These are phyloP conservation scores for Pulveroboletus sp. DNA, from an alignment of 768 basidiomycete genomes.

Conservation along the genomic window DNA sequence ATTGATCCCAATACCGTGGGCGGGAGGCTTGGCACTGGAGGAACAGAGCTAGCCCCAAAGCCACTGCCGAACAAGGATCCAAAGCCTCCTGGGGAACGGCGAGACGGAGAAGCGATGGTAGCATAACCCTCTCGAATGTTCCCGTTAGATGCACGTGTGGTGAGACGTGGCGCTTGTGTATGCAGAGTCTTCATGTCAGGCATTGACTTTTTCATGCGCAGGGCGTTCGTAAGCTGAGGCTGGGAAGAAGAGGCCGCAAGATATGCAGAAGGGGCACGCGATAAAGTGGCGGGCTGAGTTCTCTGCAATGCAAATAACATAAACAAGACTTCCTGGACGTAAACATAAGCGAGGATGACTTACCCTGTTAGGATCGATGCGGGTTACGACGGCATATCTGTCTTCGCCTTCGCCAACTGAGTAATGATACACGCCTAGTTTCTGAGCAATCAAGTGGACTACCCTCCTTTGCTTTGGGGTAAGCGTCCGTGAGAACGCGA, in stretches of 20 bases:
- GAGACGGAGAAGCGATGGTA: conserved; percentile 78
- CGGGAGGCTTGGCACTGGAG: conserved; percentile 78
- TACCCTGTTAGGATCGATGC: conserved; percentile 80
- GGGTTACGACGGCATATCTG: conserved; percentile 89
- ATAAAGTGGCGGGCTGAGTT: conserved; percentile 56
- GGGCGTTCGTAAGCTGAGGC: conserved; percentile 43
- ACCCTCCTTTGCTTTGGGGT: conserved; percentile 82
- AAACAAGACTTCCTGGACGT: conserved; percentile 9
- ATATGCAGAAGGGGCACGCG: conserved; percentile 79
- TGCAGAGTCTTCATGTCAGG: conserved; percentile 92
- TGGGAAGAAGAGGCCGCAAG: conserved; percentile 49
- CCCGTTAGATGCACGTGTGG: conserved; percentile 78
- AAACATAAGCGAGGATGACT: conserved; percentile 29
- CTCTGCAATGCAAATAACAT: conserved; percentile 25
- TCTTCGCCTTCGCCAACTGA: conserved; percentile 92
- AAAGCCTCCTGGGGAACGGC: conserved; percentile 69
- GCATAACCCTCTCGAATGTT: conserved; percentile 85
- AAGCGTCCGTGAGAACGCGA: conserved; percentile 90
- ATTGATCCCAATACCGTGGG: conserved; percentile 43
- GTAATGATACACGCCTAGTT: conserved; percentile 91
- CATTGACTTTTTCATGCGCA: conserved; percentile 97
- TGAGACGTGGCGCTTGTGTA: conserved; percentile 71
- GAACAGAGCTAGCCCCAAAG: conserved; percentile 43
- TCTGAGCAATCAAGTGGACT: conserved; percentile 95
- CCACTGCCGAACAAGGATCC: conserved; percentile 58